Evolutionary conservation across 441 rosid genomes (phyloP), one percentile per base, ranked within the genome.

Genomic region (Isatis lusitanica): DNA sequence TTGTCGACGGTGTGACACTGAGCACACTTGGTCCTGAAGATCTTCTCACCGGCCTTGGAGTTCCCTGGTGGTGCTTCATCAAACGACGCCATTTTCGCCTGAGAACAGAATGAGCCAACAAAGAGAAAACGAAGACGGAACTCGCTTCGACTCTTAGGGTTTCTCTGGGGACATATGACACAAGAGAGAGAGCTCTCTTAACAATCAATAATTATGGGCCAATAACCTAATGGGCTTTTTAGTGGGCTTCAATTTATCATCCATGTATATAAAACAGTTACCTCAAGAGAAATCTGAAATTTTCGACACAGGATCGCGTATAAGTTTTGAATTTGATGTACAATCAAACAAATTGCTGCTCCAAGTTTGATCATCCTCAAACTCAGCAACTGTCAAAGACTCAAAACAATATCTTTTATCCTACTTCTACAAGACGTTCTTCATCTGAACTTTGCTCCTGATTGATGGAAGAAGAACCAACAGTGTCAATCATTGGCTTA

Each of bases 1-100:
- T 92, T 81, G 0, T 92, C 93, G 74, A 85, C 92, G 77, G 91
- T 92, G 84, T 88, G 94, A 80, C 94, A 90, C 81, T 88, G 97
- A n/a, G 97, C 97, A 76, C 96, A 92, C 86, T 92, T 90, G 46
- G 81, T 84, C 85, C 77, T 85, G 85, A 92, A 87, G 79, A 88
- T 90, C 82, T 92, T 90, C 83, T 88, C 93, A 35, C 97, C 93
- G 48, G 77, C 79, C 68, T 86, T 85, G 0, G 77, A n/a, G 61
- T 90, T 18, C 26, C 92, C 96, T 0, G 91, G 87, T 0, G 96
- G 92, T 57, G 97, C 96, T 80, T 90, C 80, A 12, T 64, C 80
- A 60, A 90, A 90, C 31, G 92, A 74, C 73, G 96, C 91, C 97
- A 92, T 68, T 57, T 47, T 47, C 71, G 51, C 18, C 38, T n/a